Conservation (phyloP, 768 basidiomycete genomes). For the Suillus variegatus region DNA sequence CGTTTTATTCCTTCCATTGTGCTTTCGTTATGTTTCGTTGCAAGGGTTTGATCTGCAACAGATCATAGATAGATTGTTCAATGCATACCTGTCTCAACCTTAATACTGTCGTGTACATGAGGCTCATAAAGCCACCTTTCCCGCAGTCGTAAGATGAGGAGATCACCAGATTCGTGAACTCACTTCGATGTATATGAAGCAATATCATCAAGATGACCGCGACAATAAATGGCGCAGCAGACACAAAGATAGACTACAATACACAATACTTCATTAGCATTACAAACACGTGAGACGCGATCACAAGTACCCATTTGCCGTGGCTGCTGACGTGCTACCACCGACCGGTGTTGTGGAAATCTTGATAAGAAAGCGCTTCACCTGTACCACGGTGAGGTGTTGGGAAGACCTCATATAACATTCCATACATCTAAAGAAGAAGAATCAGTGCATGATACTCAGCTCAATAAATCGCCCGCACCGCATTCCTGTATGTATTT, state of each 20-base stretch:
- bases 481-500: constrained; percentile 34
- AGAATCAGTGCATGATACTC: constrained; percentile 4
- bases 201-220: constrained; percentile 41
- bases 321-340: constrained; percentile 29
- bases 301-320: constrained; percentile 36
- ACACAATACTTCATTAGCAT: neutral
- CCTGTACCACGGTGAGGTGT: constrained; percentile 58
- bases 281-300: too few species aligned
- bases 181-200: constrained; percentile 48
- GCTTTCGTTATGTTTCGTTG: neutral
- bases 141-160: constrained; percentile 21
- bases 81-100: neutral
- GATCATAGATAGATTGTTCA: constrained; percentile 14
- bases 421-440: constrained; percentile 45
- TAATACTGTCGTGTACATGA: neutral
- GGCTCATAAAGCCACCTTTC: constrained; percentile 14
- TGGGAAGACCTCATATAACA: constrained; percentile 59
- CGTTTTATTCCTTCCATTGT: neutral
- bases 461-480: constrained; percentile 16
- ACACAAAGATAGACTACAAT: constrained; percentile 43
- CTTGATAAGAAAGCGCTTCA: constrained; percentile 50
- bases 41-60: neutral
- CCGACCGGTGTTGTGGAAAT: constrained; percentile 40
- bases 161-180: constrained; percentile 1
- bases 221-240: constrained; percentile 46